These are phyloP conservation scores for Wickerhamiella allomyrinae DNA, from an alignment of 805 yeast species.

Conservation along the genomic window DNA sequence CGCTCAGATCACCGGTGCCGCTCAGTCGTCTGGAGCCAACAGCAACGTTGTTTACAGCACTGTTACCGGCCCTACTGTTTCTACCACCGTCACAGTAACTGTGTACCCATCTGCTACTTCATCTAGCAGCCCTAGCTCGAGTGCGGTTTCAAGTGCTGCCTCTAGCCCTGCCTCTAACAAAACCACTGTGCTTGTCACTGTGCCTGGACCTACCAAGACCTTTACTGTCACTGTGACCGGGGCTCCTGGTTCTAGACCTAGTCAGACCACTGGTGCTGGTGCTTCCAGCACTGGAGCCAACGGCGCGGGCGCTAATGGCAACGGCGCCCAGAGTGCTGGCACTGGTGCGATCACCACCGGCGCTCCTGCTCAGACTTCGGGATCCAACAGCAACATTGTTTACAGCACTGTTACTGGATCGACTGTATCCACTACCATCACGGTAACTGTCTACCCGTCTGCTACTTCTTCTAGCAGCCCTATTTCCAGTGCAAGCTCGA, in stretches of 20 bases:
- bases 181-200: background rate
- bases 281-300: background rate
- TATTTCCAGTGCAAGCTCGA: background rate
- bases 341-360: background rate
- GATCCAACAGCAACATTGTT: background rate
- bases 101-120: no score
- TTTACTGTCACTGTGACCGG: background rate
- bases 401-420: background rate
- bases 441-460: background rate
- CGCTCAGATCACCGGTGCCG: background rate
- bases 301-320: background rate
- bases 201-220: background rate
- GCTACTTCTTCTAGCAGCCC: background rate
- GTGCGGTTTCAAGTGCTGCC: background rate
- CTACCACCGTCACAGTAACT: background rate
- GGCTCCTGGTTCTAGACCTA: background rate
- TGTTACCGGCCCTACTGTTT: background rate
- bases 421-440: background rate
- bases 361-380: background rate
- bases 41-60: no score
- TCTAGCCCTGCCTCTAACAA: background rate
- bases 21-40: background rate
- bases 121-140: background rate
- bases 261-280: background rate
- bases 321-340: background rate